Conservation (phyloP, 208 protist genomes). For the Leishmania turanica region DNA sequence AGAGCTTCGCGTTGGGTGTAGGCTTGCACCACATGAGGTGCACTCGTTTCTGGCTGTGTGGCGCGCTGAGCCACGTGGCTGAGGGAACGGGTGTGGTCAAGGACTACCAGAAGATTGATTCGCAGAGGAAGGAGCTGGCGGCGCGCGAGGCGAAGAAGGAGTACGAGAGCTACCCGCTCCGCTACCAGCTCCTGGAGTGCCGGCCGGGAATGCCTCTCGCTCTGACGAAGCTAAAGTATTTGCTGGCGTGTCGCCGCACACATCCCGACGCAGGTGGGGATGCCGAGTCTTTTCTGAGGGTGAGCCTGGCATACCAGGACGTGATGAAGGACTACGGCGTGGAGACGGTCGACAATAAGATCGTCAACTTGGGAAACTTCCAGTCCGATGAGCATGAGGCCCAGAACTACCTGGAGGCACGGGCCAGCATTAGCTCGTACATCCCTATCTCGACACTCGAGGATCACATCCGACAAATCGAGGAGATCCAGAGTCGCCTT, state of each 20-base stretch:
- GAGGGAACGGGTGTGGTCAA: slow-evolving; percentile 50
- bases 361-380: slow-evolving; percentile 87
- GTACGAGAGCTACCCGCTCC: slow-evolving; percentile 64
- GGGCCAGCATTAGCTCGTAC: slow-evolving; percentile 69
- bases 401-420: slow-evolving; percentile 79
- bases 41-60: slow-evolving; percentile 39
- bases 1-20: neutral
- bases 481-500: slow-evolving; percentile 68
- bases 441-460: slow-evolving; percentile 85
- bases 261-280: slow-evolving; percentile 87
- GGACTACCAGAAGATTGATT: slow-evolving; percentile 73
- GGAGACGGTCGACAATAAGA: slow-evolving; percentile 82
- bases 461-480: slow-evolving; percentile 79
- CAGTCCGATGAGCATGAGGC: slow-evolving; percentile 72
- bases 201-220: slow-evolving; percentile 72
- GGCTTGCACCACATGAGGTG: slow-evolving; percentile 40
- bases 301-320: slow-evolving; percentile 85
- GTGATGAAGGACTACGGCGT: slow-evolving; percentile 90
- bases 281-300: slow-evolving; percentile 69
- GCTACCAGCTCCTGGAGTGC: slow-evolving; percentile 83
- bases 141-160: slow-evolving; percentile 57
- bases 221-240: slow-evolving; percentile 82
- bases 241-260: slow-evolving; percentile 73
- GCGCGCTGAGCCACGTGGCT: slow-evolving; percentile 47
- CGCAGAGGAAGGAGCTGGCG: slow-evolving; percentile 42